Conservation (phyloP, 768 basidiomycete species). For the Macrolepiota albuminosa region DNA sequence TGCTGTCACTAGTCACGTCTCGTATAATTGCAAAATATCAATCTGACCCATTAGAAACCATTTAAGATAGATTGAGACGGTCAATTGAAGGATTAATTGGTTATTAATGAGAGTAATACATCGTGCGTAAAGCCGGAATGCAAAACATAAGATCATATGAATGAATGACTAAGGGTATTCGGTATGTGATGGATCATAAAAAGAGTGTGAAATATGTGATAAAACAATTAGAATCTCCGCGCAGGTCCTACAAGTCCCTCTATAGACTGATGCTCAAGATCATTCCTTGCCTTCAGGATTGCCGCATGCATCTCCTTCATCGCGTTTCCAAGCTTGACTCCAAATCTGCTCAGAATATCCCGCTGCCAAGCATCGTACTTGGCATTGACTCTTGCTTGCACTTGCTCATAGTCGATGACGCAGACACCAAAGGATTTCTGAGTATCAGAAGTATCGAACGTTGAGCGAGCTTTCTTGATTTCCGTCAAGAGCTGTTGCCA, state of each 20-base stretch:
- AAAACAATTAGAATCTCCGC: conserved; percentile 42
- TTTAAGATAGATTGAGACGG: not conserved
- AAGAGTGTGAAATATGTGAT: conserved; percentile 1
- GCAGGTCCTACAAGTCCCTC: conserved; percentile 68
- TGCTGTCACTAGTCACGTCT: too few species aligned
- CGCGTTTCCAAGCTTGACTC: conserved; percentile 84
- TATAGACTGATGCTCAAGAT: conserved; percentile 94
- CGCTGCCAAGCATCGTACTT: conserved; percentile 99
- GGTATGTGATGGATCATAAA: conserved; percentile 1
- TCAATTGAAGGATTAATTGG: conserved; percentile 1
- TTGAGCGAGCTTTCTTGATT: conserved; percentile 94
- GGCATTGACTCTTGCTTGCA: conserved; percentile 94
- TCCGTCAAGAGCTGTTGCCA: conserved; percentile 97
- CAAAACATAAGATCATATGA: conserved; percentile 3
- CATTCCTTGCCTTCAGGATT: conserved; percentile 90
- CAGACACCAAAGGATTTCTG: conserved; percentile 90
- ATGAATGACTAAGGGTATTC: conserved; percentile 16
- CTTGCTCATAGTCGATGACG: conserved; percentile 96
- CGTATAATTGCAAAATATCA: not conserved
- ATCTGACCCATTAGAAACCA: not conserved
- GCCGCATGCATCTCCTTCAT: conserved; percentile 98
- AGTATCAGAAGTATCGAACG: conserved; percentile 95
- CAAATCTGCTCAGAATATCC: conserved; percentile 90
- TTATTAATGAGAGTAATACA: conserved; percentile 14
- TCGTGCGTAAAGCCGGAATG: conserved; percentile 7